These are phyloP conservation scores for Psilocybe cubensis DNA, from an alignment of 768 basidiomycete genomes.

Conservation along the genomic window DNA sequence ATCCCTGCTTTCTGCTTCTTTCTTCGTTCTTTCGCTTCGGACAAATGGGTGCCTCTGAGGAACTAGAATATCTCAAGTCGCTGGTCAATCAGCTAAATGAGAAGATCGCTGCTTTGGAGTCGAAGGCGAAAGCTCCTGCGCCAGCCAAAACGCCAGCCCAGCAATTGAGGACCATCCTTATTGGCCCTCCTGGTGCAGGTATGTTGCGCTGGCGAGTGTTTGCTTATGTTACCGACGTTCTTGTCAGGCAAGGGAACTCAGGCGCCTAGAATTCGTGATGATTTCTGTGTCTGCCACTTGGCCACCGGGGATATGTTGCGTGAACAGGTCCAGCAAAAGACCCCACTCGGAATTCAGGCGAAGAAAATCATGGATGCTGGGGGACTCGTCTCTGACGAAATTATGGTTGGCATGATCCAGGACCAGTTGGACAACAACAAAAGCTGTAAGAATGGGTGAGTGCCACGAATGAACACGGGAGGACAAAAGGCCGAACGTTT, in stretches of 20 bases:
- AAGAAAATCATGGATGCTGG: constrained; percentile 99
- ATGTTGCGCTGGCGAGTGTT: constrained; percentile 3
- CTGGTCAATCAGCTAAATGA: constrained; percentile 89
- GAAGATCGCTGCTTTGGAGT: constrained; percentile 85
- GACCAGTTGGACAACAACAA: constrained; percentile 93
- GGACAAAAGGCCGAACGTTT: background rate
- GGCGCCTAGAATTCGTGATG: constrained; percentile 88
- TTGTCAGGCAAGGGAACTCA: constrained; percentile 94
- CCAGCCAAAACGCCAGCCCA: constrained; percentile 67
- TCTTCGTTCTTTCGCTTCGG: constrained; percentile 17
- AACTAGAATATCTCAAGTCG: constrained; percentile 93
- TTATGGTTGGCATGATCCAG: constrained; percentile 98
- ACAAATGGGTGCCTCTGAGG: constrained; percentile 69
- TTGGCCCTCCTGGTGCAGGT: constrained; percentile 99
- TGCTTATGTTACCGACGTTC: background rate
- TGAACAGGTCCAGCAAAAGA: constrained; percentile 88
- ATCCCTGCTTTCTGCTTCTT: constrained; percentile 10
- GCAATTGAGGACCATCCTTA: constrained; percentile 87
- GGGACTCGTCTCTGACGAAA: constrained; percentile 94
- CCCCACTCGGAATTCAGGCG: constrained; percentile 85
- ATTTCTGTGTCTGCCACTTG: constrained; percentile 97
- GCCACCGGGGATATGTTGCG: constrained; percentile 99
- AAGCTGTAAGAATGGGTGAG: constrained; percentile 94
- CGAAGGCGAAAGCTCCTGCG: constrained; percentile 52
- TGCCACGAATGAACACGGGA: constrained; percentile 9